A percentile compares a stretch with the other conserved stretches of the same genome.
These are phyloP conservation scores for Candida caryicola DNA, from an alignment of 805 yeast species.

Conservation along the genomic window DNA sequence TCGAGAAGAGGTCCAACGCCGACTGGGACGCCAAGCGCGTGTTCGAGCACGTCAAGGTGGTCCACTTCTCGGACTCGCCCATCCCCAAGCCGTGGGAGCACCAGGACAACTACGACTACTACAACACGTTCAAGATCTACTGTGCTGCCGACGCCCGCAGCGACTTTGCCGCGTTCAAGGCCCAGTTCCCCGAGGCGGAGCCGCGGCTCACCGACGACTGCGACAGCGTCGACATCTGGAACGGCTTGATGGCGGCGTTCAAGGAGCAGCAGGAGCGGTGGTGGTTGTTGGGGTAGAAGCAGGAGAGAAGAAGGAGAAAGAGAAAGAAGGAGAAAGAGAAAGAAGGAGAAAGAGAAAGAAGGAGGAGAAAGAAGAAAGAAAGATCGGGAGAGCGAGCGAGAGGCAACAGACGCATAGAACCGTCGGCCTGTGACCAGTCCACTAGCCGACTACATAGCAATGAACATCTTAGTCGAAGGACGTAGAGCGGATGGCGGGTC, in stretches of 20 bases:
- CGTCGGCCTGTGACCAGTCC: no score
- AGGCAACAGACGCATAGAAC: no score
- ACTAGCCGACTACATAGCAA: no score
- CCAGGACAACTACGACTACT: constrained; percentile 20
- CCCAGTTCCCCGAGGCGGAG: constrained; percentile 10
- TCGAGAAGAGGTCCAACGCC: constrained; percentile 12
- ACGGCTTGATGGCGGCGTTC: constrained; percentile 19
- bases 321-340: neutral
- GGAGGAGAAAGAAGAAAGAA: no score
- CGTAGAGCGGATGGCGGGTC: no score
- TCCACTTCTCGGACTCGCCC: constrained; percentile 68
- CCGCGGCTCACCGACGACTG: neutral
- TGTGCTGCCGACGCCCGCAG: constrained; percentile 19
- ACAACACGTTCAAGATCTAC: constrained; percentile 23
- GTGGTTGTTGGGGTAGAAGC: neutral
- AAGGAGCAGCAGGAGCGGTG: neutral
- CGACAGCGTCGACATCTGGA: neutral
- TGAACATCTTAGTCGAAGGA: no score
- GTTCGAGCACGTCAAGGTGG: constrained; percentile 36
- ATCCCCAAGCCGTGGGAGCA: constrained; percentile 62
- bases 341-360: no score
- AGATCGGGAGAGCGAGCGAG: no score
- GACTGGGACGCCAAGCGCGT: constrained; percentile 34
- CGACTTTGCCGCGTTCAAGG: constrained; percentile 13
- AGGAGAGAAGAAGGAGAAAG: neutral